These are phyloP conservation scores for Rhytidiadelphus loreus DNA, from an alignment of 225 moss, liverwort and hornwort species.

Conservation along the genomic window DNA sequence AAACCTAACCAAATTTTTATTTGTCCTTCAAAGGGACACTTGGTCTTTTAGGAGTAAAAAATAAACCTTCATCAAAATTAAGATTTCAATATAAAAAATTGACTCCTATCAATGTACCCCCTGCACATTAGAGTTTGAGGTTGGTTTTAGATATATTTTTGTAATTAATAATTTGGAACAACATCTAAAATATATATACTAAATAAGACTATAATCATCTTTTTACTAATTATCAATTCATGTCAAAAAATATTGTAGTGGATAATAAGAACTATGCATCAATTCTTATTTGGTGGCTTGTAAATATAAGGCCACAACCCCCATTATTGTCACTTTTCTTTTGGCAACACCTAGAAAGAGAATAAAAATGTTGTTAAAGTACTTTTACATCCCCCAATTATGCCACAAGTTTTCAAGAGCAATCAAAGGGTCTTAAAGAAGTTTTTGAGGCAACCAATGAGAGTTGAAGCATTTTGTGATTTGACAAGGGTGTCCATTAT, in stretches of 20 bases:
- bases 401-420: not conserved
- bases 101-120: too few relatives aligned
- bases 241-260: not conserved
- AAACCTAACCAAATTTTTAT: not conserved
- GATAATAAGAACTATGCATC: too few relatives aligned
- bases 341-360: not conserved
- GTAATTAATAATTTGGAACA: not conserved
- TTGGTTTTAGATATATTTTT: not conserved
- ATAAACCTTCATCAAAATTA: not conserved
- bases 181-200: too few relatives aligned
- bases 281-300: too few relatives aligned
- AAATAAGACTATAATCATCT: not conserved
- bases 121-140: not conserved
- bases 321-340: not conserved
- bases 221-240: not conserved
- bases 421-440: not conserved
- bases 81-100: too few relatives aligned
- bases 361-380: not conserved
- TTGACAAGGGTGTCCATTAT: not conserved
- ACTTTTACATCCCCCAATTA: not conserved
- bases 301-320: too few relatives aligned
- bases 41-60: not conserved
- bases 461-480: not conserved
- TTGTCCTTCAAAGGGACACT: not conserved
- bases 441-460: not conserved